Evolutionary conservation across 345 rosid species (phyloP), one percentile per base, ranked within the genome.

Genomic region (Anacardium occidentale): DNA sequence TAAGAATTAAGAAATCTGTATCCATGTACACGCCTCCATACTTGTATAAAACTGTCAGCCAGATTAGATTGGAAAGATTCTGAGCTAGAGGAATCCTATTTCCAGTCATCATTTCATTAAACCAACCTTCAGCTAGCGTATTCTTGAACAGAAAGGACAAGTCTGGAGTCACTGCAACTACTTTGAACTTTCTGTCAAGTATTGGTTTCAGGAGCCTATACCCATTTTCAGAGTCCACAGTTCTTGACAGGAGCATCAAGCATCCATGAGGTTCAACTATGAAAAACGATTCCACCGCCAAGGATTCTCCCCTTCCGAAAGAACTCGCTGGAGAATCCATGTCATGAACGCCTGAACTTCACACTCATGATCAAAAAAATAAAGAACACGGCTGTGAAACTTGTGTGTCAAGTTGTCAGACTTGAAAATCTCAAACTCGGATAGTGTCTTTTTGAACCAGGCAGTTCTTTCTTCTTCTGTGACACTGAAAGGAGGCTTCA

Each of bases 21-120:
- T 94, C 98, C 50, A 91, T 14, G 74, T 90, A 94, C 5, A 83
- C 77, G 0, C 97, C 98, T 61, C 97, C 98, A 7, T 89, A 91
- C 74, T 83, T 89, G 86, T 91, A 88, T 1, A 91, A 63, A 76
- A 83, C 80, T 44, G 87, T 83, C 10, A 94, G 90, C 54, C 96
- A 80, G 14, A 88, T 81, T 2, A 94, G 85, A 75, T 90, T 94
- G 0, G 97, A 90, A 4, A 94, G 84, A 56, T 94, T 94, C 53
- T 91, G 96, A 44, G 83, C 76, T 15, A 94, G 55, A 2, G 97
- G 92, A 63, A 94, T 87, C 75, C 76, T 90, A 61, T 66, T 83
- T 26, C 90, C 94, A 1, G 75, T 74, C 82, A 69, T 87, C 77
- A 94, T 78, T 59, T 81, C 85, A 9, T 84, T 68, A 34, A 85